Evolutionary conservation across 208 protist genomes (phyloP), one percentile per base, ranked within the genome.

Genomic region (Crithidia bombi): DNA sequence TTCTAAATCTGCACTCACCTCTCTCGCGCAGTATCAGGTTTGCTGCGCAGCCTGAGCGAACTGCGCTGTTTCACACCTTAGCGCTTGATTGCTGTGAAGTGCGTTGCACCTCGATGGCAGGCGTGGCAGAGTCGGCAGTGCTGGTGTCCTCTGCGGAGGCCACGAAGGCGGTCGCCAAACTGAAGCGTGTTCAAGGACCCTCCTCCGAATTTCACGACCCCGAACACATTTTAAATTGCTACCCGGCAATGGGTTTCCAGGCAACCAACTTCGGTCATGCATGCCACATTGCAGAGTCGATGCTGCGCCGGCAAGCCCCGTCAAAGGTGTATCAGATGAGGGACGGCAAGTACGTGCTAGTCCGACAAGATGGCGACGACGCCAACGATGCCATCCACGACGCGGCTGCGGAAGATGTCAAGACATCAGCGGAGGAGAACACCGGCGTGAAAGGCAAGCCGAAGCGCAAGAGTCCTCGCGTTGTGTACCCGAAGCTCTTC

Each of bases 201-300:
- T 62, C 41, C 3, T 73, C 69, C 0, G 51, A 75, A 33, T 82
- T 93, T 44, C 21, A 69, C 58, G 64, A 67, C 11, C 54, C 72
- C 0, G 32, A 79, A 9, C 54, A 66, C 6, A 44, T 87, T 11
- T 55, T 91, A 4, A 38, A 49, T 7, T 62, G 52, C 21, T 93
- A 86, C 72, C 62, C 65, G 5, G 66, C 73, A 0, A 58, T 93
- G 23, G 92, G 92, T 23, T 96, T 87, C 59, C 91, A 96, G 72
- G 91, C 91, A 19, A 84, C 82, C 6, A 69, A 94, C 75, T 88
- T 89, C 55, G 84, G 78, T 14, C 61, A 79, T 28, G 91, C 88
- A 1, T 62, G 77, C 54, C 62, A 28, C 25, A 81, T 96, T 28
- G 85, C 81, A 23, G 44, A 47, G 7, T 55, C 54, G 28, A 93